Evolutionary conservation across 495 filamentous ascomycete species (phyloP), one percentile per base, ranked within the genome.

Genomic region (Aspergillus incahuasiensis): DNA sequence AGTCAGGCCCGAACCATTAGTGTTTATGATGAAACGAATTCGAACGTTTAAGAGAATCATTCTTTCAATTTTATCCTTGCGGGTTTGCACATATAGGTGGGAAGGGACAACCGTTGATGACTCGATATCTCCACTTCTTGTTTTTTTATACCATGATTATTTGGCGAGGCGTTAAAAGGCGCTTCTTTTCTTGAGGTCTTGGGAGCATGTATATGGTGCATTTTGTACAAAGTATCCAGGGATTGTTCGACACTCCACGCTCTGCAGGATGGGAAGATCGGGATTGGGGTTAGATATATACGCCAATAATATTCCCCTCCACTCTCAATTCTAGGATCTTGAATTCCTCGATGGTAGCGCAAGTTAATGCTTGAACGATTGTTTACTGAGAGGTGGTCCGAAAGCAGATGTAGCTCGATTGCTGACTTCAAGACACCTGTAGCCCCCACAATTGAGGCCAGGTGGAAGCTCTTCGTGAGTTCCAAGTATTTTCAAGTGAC

Each of bases 21-120:
- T 16, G 8, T 35, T 44, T 40, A 54, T 50, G 56, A 60, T 35
- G 51, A 56, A 45, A 59, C 48, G 56, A 58, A 50, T 25, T 46
- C 22, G 45, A 15, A 6, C 15, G 8, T 19, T 58, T 19, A 16
- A 16, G 20, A 18, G n/a, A 32, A 2, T 47, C 3, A 12, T 40
- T 43, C 18, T 42, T 40, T 12, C 20, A 12, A 6, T 49, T 25
- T 43, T 13, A 28, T 32, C 39, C 35, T 42, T 21, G 18, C 50
- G 5, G 30, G 13, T 38, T 24, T 38, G 11, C 15, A 45, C 16
- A 20, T 50, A 20, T 21, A 24, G 51, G 45, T 42, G 44, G 6
- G 30, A 43, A 50, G 16, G 39, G 54, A 45, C n/a, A n/a, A n/a
- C n/a, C n/a, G n/a, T n/a, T 50, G 19, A 28, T 46, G n/a, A 25